Percentiles rank a stretch among this genome's conserved stretches.
These are phyloP conservation scores for Colletotrichum sp. DNA, from an alignment of 2,329 filamentous ascomycete genomes.

Conservation along the genomic window DNA sequence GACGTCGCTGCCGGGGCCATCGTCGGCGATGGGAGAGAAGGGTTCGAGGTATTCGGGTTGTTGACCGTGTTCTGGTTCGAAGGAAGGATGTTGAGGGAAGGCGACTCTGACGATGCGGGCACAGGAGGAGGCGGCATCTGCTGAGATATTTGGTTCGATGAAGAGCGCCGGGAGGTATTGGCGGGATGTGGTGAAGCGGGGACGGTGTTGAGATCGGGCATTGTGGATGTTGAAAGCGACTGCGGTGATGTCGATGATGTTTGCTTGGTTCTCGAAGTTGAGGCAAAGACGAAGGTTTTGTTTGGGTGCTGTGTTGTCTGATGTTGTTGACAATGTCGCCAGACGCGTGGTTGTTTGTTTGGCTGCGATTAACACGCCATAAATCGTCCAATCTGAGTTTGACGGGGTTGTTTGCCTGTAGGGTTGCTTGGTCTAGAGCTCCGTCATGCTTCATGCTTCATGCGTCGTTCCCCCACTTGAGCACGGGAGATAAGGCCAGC, in stretches of 20 bases:
- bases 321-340: neutral
- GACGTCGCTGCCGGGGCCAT: conserved; percentile 26
- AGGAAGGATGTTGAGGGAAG: conserved; percentile 61
- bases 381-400: neutral
- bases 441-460: conserved; percentile 19
- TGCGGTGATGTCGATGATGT: neutral
- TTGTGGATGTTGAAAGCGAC: conserved; percentile 27
- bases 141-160: conserved; percentile 42
- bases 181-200: conserved; percentile 54
- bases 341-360: conserved; percentile 7
- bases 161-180: conserved; percentile 47
- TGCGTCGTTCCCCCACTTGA: conserved; percentile 1
- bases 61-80: conserved; percentile 59
- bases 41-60: conserved; percentile 33
- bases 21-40: conserved; percentile 36
- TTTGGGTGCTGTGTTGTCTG: neutral
- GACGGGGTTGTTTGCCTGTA: neutral
- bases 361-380: neutral
- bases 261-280: neutral
- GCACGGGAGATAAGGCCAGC: neutral
- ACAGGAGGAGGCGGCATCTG: conserved; percentile 35
- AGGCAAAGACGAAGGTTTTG: neutral
- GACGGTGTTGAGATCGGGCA: conserved; percentile 63
- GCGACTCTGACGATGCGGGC: conserved; percentile 23
- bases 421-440: conserved; percentile 8